phyloP scores from a whole-genome alignment of 345 rosid species.

The Erysimum cheiranthoides region DNA sequence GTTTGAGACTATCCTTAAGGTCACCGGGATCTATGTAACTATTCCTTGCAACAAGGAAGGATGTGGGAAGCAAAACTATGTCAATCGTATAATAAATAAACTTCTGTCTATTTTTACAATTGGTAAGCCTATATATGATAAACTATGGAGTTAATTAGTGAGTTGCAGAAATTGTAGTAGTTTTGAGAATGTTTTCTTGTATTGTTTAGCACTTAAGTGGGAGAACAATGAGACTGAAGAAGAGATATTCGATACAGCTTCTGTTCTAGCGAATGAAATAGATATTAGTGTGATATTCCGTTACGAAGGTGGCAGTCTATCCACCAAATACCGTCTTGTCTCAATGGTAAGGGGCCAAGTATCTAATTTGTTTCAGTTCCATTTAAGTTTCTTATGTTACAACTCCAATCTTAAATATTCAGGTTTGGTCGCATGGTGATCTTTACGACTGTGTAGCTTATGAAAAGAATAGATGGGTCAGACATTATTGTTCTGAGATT shows the following conservation, averaged over 20 bases:
- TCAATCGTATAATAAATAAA: neutral
- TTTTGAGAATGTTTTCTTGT: neutral
- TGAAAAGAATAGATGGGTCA: slow-evolving; percentile 14
- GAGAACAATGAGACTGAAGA: slow-evolving; percentile 31
- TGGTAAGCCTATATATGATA: slow-evolving; percentile 28
- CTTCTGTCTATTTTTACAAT: slow-evolving; percentile 22
- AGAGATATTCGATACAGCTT: slow-evolving; percentile 19
- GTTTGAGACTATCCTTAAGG: slow-evolving; percentile 21
- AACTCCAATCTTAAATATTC: slow-evolving; percentile 15
- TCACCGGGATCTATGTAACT: neutral
- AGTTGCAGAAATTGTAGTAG: neutral
- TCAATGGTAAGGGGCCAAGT: slow-evolving; percentile 31
- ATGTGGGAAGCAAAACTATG: slow-evolving; percentile 29
- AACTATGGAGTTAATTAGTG: neutral
- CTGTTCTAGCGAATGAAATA: slow-evolving; percentile 10
- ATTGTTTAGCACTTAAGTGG: slow-evolving; percentile 30
- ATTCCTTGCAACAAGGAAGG: slow-evolving; percentile 16
- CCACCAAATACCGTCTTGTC: slow-evolving; percentile 32
- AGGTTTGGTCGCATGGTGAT: slow-evolving; percentile 20
- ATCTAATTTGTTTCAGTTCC: neutral
- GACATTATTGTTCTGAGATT: neutral
- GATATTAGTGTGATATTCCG: slow-evolving; percentile 18
- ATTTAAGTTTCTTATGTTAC: neutral
- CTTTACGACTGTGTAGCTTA: slow-evolving; percentile 25
- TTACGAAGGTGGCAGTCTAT: neutral